These are phyloP conservation scores for Lasiodiplodia sp. DNA, from an alignment of 2,329 filamentous ascomycete genomes.

Conservation along the genomic window DNA sequence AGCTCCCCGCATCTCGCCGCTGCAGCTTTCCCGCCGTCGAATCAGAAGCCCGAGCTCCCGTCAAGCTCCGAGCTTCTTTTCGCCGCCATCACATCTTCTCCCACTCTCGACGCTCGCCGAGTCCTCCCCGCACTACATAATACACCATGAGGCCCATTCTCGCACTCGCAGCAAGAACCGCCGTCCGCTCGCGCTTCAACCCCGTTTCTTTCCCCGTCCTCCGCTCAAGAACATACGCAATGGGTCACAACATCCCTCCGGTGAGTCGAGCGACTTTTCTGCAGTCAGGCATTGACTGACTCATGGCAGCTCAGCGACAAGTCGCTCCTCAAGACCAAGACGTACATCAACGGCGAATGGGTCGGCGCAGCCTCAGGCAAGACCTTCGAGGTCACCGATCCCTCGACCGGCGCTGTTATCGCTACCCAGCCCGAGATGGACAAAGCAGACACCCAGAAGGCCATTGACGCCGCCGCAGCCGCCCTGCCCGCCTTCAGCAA, in stretches of 20 bases:
- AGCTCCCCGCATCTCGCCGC: conserved; percentile 21
- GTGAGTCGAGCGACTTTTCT: conserved; percentile 37
- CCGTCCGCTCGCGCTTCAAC: conserved; percentile 41
- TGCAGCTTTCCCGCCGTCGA: background rate
- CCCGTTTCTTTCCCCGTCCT: conserved; percentile 44
- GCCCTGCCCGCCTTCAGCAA: conserved; percentile 76
- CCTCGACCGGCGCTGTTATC: conserved; percentile 80
- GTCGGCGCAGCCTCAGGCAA: conserved; percentile 83
- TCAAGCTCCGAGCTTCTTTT: conserved; percentile 9
- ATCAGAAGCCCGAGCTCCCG: background rate
- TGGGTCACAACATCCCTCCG: conserved; percentile 52
- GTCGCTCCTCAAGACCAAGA: conserved; percentile 78
- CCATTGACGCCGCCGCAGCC: conserved; percentile 81
- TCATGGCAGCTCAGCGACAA: conserved; percentile 55
- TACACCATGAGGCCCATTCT: conserved; percentile 33
- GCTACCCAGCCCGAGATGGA: conserved; percentile 87
- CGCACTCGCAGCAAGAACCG: conserved; percentile 32
- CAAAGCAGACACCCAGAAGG: conserved; percentile 75
- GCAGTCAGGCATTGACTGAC: conserved; percentile 5
- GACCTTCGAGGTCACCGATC: conserved; percentile 91
- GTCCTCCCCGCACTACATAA: background rate
- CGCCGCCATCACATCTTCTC: background rate
- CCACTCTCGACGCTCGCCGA: conserved; percentile 1
- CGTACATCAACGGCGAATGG: conserved; percentile 95
- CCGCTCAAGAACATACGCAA: conserved; percentile 51